These are phyloP conservation scores for Ormosia emarginata DNA, from an alignment of 306 rosid genomes.

Conservation along the genomic window DNA sequence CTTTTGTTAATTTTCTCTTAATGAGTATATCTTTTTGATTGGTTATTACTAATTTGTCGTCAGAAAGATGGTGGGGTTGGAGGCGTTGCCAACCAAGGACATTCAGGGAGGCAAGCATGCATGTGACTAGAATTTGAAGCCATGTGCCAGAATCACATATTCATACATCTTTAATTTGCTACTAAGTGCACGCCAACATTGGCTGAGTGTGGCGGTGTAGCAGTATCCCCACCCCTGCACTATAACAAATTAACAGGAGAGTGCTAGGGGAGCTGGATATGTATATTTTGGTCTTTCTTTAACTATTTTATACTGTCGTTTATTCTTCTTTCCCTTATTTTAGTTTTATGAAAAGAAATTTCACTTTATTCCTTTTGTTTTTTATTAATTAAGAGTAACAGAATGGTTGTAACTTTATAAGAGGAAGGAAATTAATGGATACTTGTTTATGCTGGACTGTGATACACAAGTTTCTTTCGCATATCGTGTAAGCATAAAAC, in stretches of 20 bases:
- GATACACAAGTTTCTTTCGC: background rate
- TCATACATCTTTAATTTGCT: background rate
- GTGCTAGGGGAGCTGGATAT: background rate
- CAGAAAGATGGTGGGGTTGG: background rate
- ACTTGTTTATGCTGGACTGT: background rate
- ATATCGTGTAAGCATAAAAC: too few species aligned
- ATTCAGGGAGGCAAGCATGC: background rate
- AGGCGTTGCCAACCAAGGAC: background rate
- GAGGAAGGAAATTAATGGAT: background rate
- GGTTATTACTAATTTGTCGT: background rate
- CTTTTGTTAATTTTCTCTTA: background rate
- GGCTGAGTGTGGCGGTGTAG: slow-evolving; percentile 41
- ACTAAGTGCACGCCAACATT: slow-evolving; percentile 32
- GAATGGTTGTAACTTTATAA: background rate
- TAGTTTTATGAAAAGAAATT: slow-evolving; percentile 14
- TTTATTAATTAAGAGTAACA: background rate
- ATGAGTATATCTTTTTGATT: background rate
- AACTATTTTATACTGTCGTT: background rate
- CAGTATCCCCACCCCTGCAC: slow-evolving; percentile 38
- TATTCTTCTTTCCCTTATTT: slow-evolving; percentile 13
- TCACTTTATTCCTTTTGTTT: slow-evolving; percentile 27
- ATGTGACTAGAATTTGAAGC: slow-evolving; percentile 30
- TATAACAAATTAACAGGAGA: too few species aligned
- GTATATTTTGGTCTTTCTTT: background rate
- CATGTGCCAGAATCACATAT: slow-evolving; percentile 43